Conservation (phyloP, 1,139 yeast genomes). For the Debaryomyces singareniensis region DNA sequence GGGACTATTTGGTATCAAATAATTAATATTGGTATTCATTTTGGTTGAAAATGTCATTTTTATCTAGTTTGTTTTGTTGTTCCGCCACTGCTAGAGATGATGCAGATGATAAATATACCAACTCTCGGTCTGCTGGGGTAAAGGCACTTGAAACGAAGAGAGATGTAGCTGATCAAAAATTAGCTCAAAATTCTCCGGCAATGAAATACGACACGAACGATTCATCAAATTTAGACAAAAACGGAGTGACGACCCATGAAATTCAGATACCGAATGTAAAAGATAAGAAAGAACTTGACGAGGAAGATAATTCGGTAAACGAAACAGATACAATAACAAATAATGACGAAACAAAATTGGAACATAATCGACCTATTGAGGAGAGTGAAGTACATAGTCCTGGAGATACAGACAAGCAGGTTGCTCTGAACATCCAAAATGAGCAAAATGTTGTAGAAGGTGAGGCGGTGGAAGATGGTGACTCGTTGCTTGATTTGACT, state of each 20-base stretch:
- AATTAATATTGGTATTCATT: no score
- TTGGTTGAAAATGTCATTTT: no score
- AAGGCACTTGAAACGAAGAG: not conserved
- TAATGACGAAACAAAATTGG: slow-evolving; percentile 22
- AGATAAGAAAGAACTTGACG: slow-evolving; percentile 24
- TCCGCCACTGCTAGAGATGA: slow-evolving; percentile 33
- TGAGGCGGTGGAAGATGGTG: slow-evolving; percentile 15
- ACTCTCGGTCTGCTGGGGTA: not conserved
- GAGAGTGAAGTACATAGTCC: slow-evolving; percentile 1
- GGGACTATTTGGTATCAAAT: no score
- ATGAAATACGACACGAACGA: slow-evolving; percentile 3
- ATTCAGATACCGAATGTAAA: slow-evolving; percentile 2
- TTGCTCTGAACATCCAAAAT: slow-evolving; percentile 1
- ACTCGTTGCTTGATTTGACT: slow-evolving; percentile 45
- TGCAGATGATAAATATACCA: slow-evolving; percentile 18
- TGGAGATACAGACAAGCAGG: not conserved
- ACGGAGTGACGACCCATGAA: slow-evolving; percentile 2
- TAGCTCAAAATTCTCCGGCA: not conserved
- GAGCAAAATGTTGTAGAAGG: slow-evolving; percentile 6
- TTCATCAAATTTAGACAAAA: slow-evolving; percentile 3
- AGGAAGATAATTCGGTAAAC: slow-evolving; percentile 36
- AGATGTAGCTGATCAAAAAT: not conserved
- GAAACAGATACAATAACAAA: slow-evolving; percentile 42
- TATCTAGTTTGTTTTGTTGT: slow-evolving; percentile 37
- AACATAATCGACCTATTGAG: slow-evolving; percentile 5